Evolutionary conservation across 371 early-diverging fungal genomes (phyloP), one percentile per base, ranked within the genome.

Genomic region (Mucor indicus): DNA sequence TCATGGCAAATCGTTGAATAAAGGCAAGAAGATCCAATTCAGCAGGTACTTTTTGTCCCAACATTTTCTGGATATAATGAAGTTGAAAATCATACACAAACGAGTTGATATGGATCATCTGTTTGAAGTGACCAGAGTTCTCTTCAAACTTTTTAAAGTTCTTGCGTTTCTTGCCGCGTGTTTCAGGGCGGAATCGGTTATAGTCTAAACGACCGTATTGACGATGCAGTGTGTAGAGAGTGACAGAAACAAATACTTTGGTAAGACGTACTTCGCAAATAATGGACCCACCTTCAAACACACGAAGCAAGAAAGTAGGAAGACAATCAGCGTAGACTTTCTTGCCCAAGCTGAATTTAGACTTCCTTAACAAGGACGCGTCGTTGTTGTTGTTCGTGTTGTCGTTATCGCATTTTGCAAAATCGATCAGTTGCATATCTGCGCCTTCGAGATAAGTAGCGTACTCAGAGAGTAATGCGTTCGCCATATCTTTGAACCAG

Each of bases 71-170:
- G 22, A 89, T 71, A 49, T 84, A 79, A 30, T 84, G 75, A 19
- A 90, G 40, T 46, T 90, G 90, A 40, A 90, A 90, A 51, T 92
- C 92, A 46, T 89, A 87, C 8, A 86, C 83, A 66, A 89, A 92
- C 6, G 91, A 91, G 53, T 87, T 86, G 47, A 90, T 74, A 44
- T 90, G 92, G 10, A 89, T 79, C n/a, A 73, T 54, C 33, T 77
- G 76, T 57, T 86, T 89, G 25, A 85, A 79, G 13, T 64, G 65
- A 1, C 69, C 77, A 38, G 86, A 83, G 33, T 83, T 86, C 46
- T 77, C 77, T 24, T 77, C 79, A 43, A 87, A 86, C 17, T 57
- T 50, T 37, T 69, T 69, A 44, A 89, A 77, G 23, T 74, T 78
- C 9, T 12, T 20, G 17, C 61, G 29, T 17, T 62, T 62, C 7